Conservation (phyloP, 805 yeast species). For the Yamadazyma paraphyllophila region DNA sequence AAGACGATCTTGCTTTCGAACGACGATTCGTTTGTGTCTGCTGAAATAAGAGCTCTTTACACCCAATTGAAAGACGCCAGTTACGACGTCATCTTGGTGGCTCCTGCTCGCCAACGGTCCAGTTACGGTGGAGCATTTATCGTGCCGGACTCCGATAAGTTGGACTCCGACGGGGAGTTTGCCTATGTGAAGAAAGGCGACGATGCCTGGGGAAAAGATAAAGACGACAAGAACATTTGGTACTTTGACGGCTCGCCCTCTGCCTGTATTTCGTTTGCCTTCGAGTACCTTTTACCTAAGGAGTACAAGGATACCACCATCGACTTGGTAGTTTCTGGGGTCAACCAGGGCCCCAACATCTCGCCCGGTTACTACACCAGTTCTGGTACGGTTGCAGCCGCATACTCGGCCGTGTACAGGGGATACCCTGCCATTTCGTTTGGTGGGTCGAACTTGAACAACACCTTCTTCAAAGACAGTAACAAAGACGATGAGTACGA, state of each 20-base stretch:
- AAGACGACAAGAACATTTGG: slow-evolving; percentile 45
- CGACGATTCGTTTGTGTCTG: slow-evolving; percentile 58
- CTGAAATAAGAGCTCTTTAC: slow-evolving; percentile 57
- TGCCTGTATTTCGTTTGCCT: slow-evolving; percentile 47
- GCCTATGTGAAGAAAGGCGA: slow-evolving; percentile 46
- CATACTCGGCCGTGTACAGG: slow-evolving; percentile 45
- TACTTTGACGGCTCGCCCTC: slow-evolving; percentile 57
- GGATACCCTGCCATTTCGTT: slow-evolving; percentile 51
- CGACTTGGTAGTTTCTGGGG: slow-evolving; percentile 51
- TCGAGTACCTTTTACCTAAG: slow-evolving; percentile 46
- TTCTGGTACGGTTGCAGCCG: slow-evolving; percentile 53
- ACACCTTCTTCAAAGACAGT: slow-evolving; percentile 46
- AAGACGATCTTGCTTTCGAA: slow-evolving; percentile 40
- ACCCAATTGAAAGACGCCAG: slow-evolving; percentile 47
- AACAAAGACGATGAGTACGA: slow-evolving; percentile 36
- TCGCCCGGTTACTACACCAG: slow-evolving; percentile 41
- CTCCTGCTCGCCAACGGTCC: slow-evolving; percentile 51
- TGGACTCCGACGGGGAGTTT: slow-evolving; percentile 48
- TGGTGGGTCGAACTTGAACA: slow-evolving; percentile 44
- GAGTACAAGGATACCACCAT: slow-evolving; percentile 39
- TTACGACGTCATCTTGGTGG: slow-evolving; percentile 48
- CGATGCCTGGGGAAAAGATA: slow-evolving; percentile 50
- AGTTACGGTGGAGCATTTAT: slow-evolving; percentile 57
- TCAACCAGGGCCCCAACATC: slow-evolving; percentile 50
- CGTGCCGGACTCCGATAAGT: slow-evolving; percentile 36